Base-by-base conservation (phyloP, 1,284 basidiomycete species). In the Thelephora terrestris region DNA sequence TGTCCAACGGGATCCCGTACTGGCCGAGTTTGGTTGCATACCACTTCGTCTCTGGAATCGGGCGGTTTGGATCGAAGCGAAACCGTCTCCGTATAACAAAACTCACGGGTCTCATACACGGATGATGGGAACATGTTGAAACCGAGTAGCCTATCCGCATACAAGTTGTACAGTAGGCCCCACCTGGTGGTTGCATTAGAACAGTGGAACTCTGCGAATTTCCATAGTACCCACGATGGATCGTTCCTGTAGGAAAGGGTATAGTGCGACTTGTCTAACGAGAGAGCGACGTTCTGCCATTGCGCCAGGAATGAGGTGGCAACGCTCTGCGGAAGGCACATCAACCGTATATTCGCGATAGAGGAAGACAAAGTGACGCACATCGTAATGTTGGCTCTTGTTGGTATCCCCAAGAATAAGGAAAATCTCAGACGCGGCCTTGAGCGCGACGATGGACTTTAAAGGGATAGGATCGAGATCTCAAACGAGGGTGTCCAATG, bases 131-230 rank as follows among this genome's bases (percentile, higher is more conserved):
- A 84, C 12, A 85, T 58, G 51, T 79, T 73, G 18, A 77, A 69
- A 38, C 71, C 68, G 45, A 85, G 66, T 17, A 85, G 63, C 60
- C 76, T 80, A 63, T 85, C 81, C 3, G 71, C 77, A 49, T 69
- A 81, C 36, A 85, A 58, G 63, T 85, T 84, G 66, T 86, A 85
- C 5, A 78, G 64, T 17, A 81, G 60, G 10, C 79, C 78, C 79
- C 80, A 82, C 54, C 75, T 78, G 50, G 37, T n/a, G 50, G 21
- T 51, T 48, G 1, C 54, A 49, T 0, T 4, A 21, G 25, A 42
- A 42, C 18, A 1, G 56, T 2, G 57, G 40, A 5, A 55, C 53
- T 44, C 52, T 42, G 58, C 59, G 14, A n/a, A 20, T 35, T 18
- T 17, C 25, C 37, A 9, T 32, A 9, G 3, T 20, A 46, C 39